Percentiles rank a stretch among this genome's conserved stretches.
Conservation (phyloP, 352 stramenopile genomes). For the Pythium diclinum region DNA sequence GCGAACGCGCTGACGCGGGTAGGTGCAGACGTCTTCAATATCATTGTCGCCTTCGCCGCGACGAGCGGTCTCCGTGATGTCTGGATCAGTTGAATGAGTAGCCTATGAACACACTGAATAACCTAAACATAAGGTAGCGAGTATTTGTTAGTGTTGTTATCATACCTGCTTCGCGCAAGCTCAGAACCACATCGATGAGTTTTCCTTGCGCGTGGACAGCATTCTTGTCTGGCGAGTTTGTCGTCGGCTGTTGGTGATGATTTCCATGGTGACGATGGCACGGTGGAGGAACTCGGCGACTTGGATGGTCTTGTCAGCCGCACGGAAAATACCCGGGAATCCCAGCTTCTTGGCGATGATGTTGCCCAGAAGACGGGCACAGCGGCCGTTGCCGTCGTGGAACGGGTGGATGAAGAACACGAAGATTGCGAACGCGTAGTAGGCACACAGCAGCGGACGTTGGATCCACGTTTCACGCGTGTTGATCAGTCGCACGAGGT, state of each 20-base stretch:
- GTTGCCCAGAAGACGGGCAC: slow-evolving; percentile 69
- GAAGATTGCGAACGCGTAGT: slow-evolving; percentile 75
- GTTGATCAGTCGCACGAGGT: slow-evolving; percentile 51
- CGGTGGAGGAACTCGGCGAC: slow-evolving; percentile 70
- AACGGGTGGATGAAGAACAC: slow-evolving; percentile 88
- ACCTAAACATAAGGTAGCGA: neutral
- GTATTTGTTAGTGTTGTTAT: neutral
- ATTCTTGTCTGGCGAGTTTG: slow-evolving; percentile 46
- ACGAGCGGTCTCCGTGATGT: neutral
- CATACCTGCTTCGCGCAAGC: neutral
- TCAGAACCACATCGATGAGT: slow-evolving; percentile 83
- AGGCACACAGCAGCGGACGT: slow-evolving; percentile 62
- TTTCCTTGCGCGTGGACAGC: slow-evolving; percentile 59
- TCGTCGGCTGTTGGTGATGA: slow-evolving; percentile 52
- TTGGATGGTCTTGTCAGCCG: slow-evolving; percentile 82
- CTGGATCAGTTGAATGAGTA: neutral
- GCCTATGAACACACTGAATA: neutral
- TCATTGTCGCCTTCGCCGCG: neutral
- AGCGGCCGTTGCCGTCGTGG: slow-evolving; percentile 79
- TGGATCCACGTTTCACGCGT: slow-evolving; percentile 35
- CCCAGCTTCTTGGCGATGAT: slow-evolving; percentile 71
- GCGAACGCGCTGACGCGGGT: neutral
- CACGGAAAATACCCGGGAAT: slow-evolving; percentile 54
- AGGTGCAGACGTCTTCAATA: neutral
- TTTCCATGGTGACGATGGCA: slow-evolving; percentile 67